These are phyloP conservation scores for Elsinoe batatas DNA, from an alignment of 2,329 filamentous ascomycete species.

Conservation along the genomic window DNA sequence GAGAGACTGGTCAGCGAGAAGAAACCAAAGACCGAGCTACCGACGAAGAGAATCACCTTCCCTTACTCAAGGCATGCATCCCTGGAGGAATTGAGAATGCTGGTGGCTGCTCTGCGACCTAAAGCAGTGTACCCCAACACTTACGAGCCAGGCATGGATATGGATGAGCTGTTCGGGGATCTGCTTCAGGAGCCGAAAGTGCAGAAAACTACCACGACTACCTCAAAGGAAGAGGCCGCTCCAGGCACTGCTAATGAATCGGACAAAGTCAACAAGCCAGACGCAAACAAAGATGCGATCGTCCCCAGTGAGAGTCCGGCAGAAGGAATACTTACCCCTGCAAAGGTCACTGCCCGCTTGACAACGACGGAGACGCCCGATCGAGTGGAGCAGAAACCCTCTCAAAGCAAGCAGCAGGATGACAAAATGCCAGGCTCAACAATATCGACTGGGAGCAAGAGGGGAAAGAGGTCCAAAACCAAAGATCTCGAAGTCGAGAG, in stretches of 20 bases:
- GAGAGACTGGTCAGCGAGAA: slow-evolving; percentile 22
- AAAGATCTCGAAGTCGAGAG: background rate
- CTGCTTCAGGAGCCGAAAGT: slow-evolving; percentile 22
- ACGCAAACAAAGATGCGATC: no score
- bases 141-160: slow-evolving; percentile 57
- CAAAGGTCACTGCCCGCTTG: background rate
- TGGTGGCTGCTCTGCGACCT: slow-evolving; percentile 60
- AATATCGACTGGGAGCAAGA: background rate
- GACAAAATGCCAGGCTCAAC: background rate
- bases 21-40: slow-evolving; percentile 16
- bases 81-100: slow-evolving; percentile 63
- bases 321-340: background rate
- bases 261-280: background rate
- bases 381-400: background rate
- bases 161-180: slow-evolving; percentile 60
- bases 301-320: no score
- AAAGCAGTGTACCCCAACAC: slow-evolving; percentile 61
- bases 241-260: background rate
- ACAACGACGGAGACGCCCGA: background rate
- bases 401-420: background rate
- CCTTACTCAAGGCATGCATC: slow-evolving; percentile 88
- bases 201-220: background rate
- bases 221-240: background rate
- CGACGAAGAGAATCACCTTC: slow-evolving; percentile 43
- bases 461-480: background rate